Percentiles rank a stretch among this genome's conserved stretches.
These are phyloP conservation scores for Trichoderma sp. DNA, from an alignment of 2,329 filamentous ascomycete species.

Conservation along the genomic window DNA sequence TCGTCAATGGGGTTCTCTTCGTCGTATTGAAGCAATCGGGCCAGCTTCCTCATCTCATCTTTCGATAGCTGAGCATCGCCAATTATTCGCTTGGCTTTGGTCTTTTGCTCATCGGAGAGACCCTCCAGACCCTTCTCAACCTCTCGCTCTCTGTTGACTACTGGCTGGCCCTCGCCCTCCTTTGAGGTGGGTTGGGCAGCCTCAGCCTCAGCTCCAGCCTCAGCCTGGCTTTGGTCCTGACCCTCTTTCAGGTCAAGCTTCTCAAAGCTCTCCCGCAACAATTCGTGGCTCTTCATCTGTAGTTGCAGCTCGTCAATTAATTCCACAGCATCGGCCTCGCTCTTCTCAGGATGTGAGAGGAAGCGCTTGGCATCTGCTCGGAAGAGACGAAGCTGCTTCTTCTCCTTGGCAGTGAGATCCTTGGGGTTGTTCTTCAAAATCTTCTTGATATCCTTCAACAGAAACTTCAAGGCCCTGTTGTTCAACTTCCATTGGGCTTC, in stretches of 20 bases:
- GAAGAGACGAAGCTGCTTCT: constrained; percentile 73
- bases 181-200: not conserved
- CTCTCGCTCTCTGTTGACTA: constrained; percentile 31
- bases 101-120: constrained; percentile 32
- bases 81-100: constrained; percentile 35
- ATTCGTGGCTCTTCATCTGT: constrained; percentile 34
- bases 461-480: constrained; percentile 28
- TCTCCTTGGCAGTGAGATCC: constrained; percentile 64
- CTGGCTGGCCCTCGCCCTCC: constrained; percentile 13
- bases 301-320: constrained; percentile 33
- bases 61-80: constrained; percentile 37
- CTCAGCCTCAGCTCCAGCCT: constrained; percentile 21
- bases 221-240: constrained; percentile 15
- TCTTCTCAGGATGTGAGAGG: constrained; percentile 42
- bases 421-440: constrained; percentile 43
- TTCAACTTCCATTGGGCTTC: constrained; percentile 29
- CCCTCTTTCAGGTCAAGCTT: constrained; percentile 27
- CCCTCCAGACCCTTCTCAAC: constrained; percentile 36
- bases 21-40: constrained; percentile 57
- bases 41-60: constrained; percentile 53
- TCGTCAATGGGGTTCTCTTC: constrained; percentile 73
- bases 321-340: constrained; percentile 29
- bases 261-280: constrained; percentile 31
- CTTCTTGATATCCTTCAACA: constrained; percentile 34
- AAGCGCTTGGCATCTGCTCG: constrained; percentile 61